A percentile compares a stretch with the other conserved stretches of the same genome.
These are phyloP conservation scores for Hygrophila difformis DNA, from an alignment of 257 asterid species.

Conservation along the genomic window DNA sequence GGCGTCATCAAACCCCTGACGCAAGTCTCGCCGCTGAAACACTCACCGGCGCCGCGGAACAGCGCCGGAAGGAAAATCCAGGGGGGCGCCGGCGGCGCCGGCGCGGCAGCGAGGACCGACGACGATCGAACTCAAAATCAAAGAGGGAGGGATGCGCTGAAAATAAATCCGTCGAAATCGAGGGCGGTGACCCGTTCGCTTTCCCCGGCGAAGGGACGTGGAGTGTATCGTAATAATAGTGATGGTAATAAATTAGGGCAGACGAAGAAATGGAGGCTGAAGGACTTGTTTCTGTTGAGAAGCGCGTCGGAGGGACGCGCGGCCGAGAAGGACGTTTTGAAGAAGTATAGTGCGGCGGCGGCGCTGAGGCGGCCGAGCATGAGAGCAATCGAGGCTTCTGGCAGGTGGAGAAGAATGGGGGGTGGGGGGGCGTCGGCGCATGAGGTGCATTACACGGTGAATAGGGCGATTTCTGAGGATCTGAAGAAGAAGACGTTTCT, in stretches of 20 bases:
- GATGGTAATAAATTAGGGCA: too few relatives aligned
- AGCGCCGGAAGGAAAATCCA: neutral
- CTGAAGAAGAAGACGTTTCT: constrained; percentile 60
- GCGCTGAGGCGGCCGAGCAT: constrained; percentile 18
- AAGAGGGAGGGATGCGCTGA: too few relatives aligned
- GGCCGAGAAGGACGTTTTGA: constrained; percentile 31
- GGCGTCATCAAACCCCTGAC: constrained; percentile 60
- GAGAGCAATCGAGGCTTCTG: constrained; percentile 18
- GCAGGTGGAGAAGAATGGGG: constrained; percentile 25
- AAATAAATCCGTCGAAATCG: too few relatives aligned
- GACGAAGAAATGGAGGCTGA: constrained; percentile 36
- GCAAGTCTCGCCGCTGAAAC: constrained; percentile 30
- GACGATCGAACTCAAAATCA: too few relatives aligned
- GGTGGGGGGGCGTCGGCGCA: constrained; percentile 47
- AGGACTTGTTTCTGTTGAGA: constrained; percentile 34
- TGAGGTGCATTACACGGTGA: constrained; percentile 50
- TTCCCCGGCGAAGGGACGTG: too few relatives aligned
- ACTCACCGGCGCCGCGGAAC: neutral
- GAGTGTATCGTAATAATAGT: too few relatives aligned
- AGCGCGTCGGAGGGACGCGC: constrained; percentile 53
- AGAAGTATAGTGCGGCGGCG: constrained; percentile 32
- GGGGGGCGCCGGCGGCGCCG: constrained; percentile 12
- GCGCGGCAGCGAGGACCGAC: constrained; percentile 5
- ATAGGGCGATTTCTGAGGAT: constrained; percentile 57
- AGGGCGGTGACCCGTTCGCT: too few relatives aligned